These are phyloP conservation scores for Boletus sensibilis DNA, from an alignment of 768 basidiomycete genomes.

Conservation along the genomic window DNA sequence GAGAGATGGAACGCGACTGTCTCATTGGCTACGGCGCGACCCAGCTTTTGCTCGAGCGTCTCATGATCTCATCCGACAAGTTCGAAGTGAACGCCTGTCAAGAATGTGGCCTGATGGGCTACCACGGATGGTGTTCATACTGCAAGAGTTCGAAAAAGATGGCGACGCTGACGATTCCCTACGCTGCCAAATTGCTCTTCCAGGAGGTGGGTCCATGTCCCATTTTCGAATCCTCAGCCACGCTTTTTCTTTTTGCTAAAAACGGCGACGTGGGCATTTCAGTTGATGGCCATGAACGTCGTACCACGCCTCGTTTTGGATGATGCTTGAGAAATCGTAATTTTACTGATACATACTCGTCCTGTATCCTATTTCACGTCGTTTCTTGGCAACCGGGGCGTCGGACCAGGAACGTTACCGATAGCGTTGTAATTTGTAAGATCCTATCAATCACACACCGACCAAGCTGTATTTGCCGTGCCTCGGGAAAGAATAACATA, in stretches of 20 bases:
- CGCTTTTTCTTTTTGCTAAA: conserved; percentile 1
- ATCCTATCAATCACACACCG: neutral
- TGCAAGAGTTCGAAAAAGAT: conserved; percentile 98
- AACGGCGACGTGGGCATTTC: neutral
- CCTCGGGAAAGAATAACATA: neutral
- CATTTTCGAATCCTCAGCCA: neutral
- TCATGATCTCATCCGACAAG: conserved; percentile 99
- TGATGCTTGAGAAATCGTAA: conserved; percentile 50
- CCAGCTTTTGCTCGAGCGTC: conserved; percentile 89
- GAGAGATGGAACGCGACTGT: conserved; percentile 99
- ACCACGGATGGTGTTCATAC: conserved; percentile 95
- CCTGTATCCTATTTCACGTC: neutral
- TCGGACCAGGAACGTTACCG: conserved; percentile 5
- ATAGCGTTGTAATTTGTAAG: neutral
- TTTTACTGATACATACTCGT: neutral
- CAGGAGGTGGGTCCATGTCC: conserved; percentile 62
- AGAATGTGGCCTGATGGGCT: conserved; percentile 92
- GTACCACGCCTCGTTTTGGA: conserved; percentile 86
- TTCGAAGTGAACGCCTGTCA: conserved; percentile 97
- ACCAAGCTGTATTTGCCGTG: conserved; percentile 16
- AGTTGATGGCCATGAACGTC: conserved; percentile 98
- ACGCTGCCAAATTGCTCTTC: conserved; percentile 91
- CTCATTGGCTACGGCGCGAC: conserved; percentile 98
- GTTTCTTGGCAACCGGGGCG: conserved; percentile 4
- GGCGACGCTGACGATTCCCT: conserved; percentile 93